phyloP scores from a whole-genome alignment of 495 filamentous ascomycete genomes.

The Xylona heveae region DNA sequence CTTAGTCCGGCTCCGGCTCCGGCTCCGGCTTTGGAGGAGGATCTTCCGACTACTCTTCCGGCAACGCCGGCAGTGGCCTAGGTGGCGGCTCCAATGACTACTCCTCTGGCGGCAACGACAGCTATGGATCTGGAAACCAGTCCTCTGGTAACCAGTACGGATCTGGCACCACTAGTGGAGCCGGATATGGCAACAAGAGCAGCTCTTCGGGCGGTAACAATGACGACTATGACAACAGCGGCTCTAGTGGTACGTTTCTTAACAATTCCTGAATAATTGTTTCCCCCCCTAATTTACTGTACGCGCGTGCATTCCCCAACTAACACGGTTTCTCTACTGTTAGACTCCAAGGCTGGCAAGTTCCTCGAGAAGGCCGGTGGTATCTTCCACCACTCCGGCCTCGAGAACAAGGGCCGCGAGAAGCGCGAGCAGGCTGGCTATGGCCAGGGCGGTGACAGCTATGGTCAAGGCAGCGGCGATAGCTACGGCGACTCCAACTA shows the following conservation, averaged over 20 bases:
- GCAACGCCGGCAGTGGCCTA: conserved; percentile 6
- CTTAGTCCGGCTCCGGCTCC: conserved; percentile 12
- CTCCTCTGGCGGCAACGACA: conserved; percentile 2
- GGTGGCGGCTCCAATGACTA: conserved; percentile 8
- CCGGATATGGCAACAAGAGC: conserved; percentile 5
- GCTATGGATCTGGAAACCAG: conserved; percentile 2
- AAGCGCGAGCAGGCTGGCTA: conserved; percentile 17
- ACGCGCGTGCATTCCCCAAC: conserved; percentile 3
- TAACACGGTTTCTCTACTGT: conserved; percentile 1
- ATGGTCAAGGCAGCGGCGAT: too few species aligned
- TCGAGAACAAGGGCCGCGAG: conserved; percentile 15
- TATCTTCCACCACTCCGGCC: conserved; percentile 15
- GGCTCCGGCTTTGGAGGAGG: too few species aligned
- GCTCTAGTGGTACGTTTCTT: too few species aligned
- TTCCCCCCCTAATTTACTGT: not conserved
- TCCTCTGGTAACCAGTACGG: not conserved
- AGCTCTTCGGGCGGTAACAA: conserved; percentile 3
- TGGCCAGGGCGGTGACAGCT: conserved; percentile 2
- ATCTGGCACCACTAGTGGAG: not conserved
- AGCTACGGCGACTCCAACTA: too few species aligned
- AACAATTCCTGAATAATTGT: not conserved
- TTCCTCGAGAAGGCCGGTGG: conserved; percentile 23
- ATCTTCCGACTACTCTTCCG: conserved; percentile 18
- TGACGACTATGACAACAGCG: conserved; percentile 2
- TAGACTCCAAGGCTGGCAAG: conserved; percentile 21